Conservation (phyloP, 1,284 basidiomycete species). For the Leccinum solheimii region DNA sequence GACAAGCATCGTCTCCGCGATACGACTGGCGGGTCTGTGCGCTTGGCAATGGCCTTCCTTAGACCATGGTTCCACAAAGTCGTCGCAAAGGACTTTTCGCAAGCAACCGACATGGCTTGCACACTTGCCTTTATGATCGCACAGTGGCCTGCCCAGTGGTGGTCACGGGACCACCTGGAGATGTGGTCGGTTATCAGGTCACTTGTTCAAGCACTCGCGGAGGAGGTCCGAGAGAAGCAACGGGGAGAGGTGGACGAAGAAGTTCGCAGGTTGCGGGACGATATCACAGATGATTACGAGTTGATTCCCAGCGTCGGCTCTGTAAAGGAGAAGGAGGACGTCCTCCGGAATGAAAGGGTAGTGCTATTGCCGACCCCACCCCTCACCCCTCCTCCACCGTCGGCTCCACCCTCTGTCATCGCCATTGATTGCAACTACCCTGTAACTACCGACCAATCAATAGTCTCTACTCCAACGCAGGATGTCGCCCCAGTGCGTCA, state of each 20-base stretch:
- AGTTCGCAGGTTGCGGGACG: conserved; percentile 46
- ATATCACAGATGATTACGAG: conserved; percentile 45
- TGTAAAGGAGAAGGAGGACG: conserved; percentile 19
- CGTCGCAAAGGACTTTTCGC: conserved; percentile 49
- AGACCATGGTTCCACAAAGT: conserved; percentile 64
- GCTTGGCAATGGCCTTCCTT: conserved; percentile 63
- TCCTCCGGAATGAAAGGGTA: conserved; percentile 9
- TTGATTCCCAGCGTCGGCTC: conserved; percentile 28
- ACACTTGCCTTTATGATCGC: conserved; percentile 61
- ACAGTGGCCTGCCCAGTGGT: conserved; percentile 67
- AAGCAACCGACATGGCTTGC: conserved; percentile 48
- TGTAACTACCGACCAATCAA: background rate
- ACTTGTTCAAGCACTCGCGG: conserved; percentile 58
- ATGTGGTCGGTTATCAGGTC: conserved; percentile 56
- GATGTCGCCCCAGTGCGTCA: conserved; percentile 4
- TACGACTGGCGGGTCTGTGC: conserved; percentile 63
- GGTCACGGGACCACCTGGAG: conserved; percentile 61
- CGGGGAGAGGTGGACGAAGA: conserved; percentile 41
- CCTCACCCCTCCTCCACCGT: conserved; percentile 22
- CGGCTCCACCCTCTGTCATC: conserved; percentile 17
- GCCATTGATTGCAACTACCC: conserved; percentile 16
- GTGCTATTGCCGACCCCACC: conserved; percentile 30
- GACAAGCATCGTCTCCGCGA: conserved; percentile 58
- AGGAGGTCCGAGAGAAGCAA: conserved; percentile 60
- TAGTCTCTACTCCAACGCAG: conserved; percentile 5